These are phyloP conservation scores for Erysimum cheiri DNA, from an alignment of 441 rosid genomes.

Conservation along the genomic window DNA sequence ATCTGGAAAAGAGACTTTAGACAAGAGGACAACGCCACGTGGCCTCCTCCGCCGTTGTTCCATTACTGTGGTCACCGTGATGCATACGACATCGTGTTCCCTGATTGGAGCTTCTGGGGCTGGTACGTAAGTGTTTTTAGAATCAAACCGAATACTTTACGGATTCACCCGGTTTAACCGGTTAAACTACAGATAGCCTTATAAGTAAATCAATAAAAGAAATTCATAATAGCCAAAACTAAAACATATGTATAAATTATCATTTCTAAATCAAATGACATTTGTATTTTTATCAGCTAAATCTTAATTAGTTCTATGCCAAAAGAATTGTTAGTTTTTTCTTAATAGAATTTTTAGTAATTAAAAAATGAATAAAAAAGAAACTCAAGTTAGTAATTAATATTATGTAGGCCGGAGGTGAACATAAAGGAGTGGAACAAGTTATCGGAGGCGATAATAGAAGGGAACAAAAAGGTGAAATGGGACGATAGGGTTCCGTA, in stretches of 20 bases:
- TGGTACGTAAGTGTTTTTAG: constrained; percentile 15
- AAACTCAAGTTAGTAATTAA: not conserved
- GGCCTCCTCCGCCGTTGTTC: constrained; percentile 61
- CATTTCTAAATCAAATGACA: not conserved
- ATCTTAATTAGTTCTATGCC: too few species aligned
- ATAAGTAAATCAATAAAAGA: not conserved
- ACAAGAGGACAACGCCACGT: constrained; percentile 23
- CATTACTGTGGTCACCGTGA: constrained; percentile 53
- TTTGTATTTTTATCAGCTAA: too few species aligned
- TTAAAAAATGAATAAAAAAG: not conserved
- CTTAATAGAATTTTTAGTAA: not conserved
- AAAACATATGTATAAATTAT: not conserved
- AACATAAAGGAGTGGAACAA: constrained; percentile 59
- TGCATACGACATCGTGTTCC: constrained; percentile 55
- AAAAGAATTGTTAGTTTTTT: too few species aligned
- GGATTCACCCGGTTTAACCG: not conserved
- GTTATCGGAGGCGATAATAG: constrained; percentile 45
- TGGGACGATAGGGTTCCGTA: constrained; percentile 63
- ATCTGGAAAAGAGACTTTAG: constrained; percentile 38
- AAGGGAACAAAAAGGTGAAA: constrained; percentile 46
- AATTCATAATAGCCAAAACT: not conserved
- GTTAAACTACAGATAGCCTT: not conserved
- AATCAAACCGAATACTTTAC: not conserved
- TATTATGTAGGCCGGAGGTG: constrained; percentile 51
- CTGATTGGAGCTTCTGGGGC: constrained; percentile 81